Conservation (phyloP, 2,329 filamentous ascomycete genomes). For the Aspergillus pseudoterreus region DNA sequence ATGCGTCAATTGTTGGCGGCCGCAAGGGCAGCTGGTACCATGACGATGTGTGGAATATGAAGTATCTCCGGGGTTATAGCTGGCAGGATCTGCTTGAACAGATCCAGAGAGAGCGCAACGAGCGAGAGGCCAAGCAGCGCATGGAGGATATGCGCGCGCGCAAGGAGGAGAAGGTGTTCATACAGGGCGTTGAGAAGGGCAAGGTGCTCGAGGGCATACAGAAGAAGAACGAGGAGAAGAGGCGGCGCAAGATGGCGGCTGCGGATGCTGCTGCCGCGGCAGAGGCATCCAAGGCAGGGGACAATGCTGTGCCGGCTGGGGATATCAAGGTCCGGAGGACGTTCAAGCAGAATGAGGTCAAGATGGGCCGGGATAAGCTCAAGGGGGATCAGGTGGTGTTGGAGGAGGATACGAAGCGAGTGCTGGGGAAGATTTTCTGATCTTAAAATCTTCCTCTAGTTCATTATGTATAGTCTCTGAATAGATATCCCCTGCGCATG, state of each 20-base stretch:
- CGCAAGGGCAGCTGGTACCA: slow-evolving; percentile 45
- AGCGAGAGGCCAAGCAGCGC: slow-evolving; percentile 38
- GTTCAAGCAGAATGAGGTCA: slow-evolving; percentile 44
- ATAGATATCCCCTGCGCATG: slow-evolving; percentile 5
- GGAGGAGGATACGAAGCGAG: slow-evolving; percentile 40
- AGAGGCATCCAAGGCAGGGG: slow-evolving; percentile 2
- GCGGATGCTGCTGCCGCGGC: slow-evolving; percentile 2
- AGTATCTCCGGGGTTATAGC: slow-evolving; percentile 40
- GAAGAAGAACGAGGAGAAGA: slow-evolving; percentile 41
- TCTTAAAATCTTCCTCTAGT: not conserved
- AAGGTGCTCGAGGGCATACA: slow-evolving; percentile 42
- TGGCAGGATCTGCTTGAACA: slow-evolving; percentile 46
- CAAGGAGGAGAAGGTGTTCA: slow-evolving; percentile 43
- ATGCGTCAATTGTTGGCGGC: slow-evolving; percentile 42
- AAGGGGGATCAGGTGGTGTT: slow-evolving; percentile 23
- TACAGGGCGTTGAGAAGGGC: slow-evolving; percentile 40
- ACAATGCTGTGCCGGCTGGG: slow-evolving; percentile 9
- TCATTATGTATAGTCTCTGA: slow-evolving; percentile 4
- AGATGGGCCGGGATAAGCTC: slow-evolving; percentile 20
- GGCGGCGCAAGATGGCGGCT: slow-evolving; percentile 23
- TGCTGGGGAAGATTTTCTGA: slow-evolving; percentile 46
- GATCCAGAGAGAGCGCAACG: slow-evolving; percentile 39
- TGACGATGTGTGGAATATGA: slow-evolving; percentile 47
- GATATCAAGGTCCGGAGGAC: slow-evolving; percentile 28
- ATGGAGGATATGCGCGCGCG: slow-evolving; percentile 41